These are phyloP conservation scores for Lachnellula cervina DNA, from an alignment of 2,329 filamentous ascomycete genomes.

Conservation along the genomic window DNA sequence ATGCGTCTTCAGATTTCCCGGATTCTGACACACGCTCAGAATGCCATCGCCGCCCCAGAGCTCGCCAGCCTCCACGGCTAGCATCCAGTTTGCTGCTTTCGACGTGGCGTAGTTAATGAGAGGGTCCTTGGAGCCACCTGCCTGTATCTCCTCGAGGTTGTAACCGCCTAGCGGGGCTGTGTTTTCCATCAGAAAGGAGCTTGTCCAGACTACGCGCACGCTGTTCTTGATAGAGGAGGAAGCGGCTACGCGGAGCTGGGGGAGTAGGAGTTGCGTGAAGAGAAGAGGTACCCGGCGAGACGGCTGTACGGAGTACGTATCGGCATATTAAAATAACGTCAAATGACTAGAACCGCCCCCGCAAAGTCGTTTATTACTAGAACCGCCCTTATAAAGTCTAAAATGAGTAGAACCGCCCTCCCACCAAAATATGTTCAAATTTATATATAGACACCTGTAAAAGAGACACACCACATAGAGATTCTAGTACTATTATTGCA, in stretches of 20 bases:
- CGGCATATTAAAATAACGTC: too few species aligned
- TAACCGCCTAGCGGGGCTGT: constrained; percentile 9
- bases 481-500: too few species aligned
- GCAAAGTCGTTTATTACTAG: too few species aligned
- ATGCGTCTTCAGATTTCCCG: constrained; percentile 17
- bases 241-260: constrained; percentile 4
- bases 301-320: too few species aligned
- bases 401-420: too few species aligned
- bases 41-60: constrained; percentile 9
- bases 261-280: constrained; percentile 33
- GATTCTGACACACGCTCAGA: constrained; percentile 14
- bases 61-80: constrained; percentile 10
- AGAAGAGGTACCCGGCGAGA: constrained; percentile 10
- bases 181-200: constrained; percentile 22
- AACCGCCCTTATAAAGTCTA: too few species aligned
- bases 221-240: background rate
- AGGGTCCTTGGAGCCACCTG: constrained; percentile 1
- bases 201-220: constrained; percentile 27
- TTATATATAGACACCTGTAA: too few species aligned
- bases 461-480: too few species aligned
- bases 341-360: too few species aligned
- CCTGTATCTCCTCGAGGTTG: constrained; percentile 9
- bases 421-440: too few species aligned
- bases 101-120: constrained; percentile 11
- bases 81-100: constrained; percentile 15